Conservation (phyloP, 495 filamentous ascomycete genomes). For the Penicilliopsis zonata region DNA sequence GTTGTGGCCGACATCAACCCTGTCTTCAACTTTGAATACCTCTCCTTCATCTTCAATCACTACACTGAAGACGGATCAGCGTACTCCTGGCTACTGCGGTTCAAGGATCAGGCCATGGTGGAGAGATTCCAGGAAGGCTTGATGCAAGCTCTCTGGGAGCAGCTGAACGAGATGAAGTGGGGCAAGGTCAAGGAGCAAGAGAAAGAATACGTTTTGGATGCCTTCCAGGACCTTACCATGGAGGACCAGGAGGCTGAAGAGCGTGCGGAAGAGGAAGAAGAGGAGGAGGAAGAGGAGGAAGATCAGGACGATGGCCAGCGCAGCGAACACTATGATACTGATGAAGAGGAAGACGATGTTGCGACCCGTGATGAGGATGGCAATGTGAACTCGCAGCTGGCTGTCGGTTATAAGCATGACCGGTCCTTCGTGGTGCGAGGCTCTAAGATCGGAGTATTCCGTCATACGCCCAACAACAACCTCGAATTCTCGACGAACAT, state of each 20-base stretch:
- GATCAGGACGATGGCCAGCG: constrained; percentile 49
- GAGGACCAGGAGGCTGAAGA: constrained; percentile 55
- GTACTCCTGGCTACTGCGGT: constrained; percentile 91
- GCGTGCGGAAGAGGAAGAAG: constrained; percentile 44
- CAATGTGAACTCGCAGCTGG: constrained; percentile 85
- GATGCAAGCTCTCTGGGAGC: constrained; percentile 94
- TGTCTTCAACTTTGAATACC: constrained; percentile 96
- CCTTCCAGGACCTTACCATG: constrained; percentile 91
- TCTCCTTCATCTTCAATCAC: constrained; percentile 98
- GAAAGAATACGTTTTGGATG: constrained; percentile 85
- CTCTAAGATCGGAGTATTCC: constrained; percentile 97
- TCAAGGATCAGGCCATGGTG: constrained; percentile 67
- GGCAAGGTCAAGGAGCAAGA: constrained; percentile 82
- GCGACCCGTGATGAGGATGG: constrained; percentile 60
- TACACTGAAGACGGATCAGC: constrained; percentile 79
- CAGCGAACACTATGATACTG: constrained; percentile 78
- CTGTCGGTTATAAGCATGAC: constrained; percentile 98
- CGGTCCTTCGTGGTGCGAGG: constrained; percentile 93
- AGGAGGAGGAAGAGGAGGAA: constrained; percentile 50
- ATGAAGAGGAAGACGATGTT: constrained; percentile 84
- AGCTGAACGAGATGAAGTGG: constrained; percentile 93
- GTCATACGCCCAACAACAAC: constrained; percentile 84
- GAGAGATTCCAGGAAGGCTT: constrained; percentile 88
- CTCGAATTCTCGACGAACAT: constrained; percentile 97
- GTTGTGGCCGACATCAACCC: constrained; percentile 88